Evolutionary conservation across 305 asterid genomes (phyloP).

Genomic region (Fraxinus xanthoxyloides): DNA sequence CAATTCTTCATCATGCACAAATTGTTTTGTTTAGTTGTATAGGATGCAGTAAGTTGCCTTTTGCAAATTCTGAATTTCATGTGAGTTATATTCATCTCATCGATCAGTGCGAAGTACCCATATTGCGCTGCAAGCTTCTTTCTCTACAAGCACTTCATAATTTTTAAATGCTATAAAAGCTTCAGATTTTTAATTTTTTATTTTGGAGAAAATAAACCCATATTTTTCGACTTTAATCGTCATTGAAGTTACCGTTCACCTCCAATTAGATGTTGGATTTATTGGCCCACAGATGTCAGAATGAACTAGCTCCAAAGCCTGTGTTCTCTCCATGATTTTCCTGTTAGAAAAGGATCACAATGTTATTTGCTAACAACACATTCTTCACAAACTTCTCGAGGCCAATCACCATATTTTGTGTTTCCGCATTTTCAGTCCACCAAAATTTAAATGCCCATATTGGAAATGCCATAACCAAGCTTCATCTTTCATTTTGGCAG

Average conservation of each 20-base stretch:
- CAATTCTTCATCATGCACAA: background rate
- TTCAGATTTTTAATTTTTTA: background rate
- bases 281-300: background rate
- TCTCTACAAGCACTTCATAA: background rate
- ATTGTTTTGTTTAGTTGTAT: background rate
- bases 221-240: background rate
- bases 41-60: background rate
- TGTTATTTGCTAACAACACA: background rate
- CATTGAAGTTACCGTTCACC: background rate
- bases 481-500: background rate
- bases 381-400: background rate
- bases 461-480: background rate
- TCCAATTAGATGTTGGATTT: background rate
- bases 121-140: background rate
- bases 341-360: background rate
- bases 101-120: background rate
- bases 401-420: background rate
- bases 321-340: background rate
- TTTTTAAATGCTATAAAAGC: background rate
- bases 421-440: background rate
- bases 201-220: background rate
- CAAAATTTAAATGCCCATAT: background rate
- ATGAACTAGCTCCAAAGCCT: background rate
- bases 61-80: background rate
- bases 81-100: background rate